phyloP scores from a whole-genome alignment of 73 alveolate genomes.

The Paramecium biaurelia region DNA sequence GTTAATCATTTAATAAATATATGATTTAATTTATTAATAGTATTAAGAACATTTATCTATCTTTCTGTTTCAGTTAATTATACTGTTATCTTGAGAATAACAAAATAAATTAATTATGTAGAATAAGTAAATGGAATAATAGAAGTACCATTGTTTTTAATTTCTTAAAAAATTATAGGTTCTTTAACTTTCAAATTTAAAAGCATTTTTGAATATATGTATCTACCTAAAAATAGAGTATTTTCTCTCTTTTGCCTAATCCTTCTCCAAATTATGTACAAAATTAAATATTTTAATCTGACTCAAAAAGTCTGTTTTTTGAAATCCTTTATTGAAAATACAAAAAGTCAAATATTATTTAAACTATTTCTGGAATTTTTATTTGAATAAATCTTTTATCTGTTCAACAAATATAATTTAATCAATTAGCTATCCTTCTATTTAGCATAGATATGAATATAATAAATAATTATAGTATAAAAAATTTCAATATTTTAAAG shows the following conservation, averaged over 20 bases:
- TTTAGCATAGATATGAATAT: background rate
- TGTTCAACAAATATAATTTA: background rate
- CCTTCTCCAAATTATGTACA: background rate
- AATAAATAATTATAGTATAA: too few species aligned
- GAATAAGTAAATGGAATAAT: too few species aligned
- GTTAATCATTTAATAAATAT: background rate
- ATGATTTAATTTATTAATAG: background rate
- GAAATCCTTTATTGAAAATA: background rate
- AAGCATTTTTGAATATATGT: too few species aligned
- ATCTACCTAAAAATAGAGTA: constrained; percentile 10
- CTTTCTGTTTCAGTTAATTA: background rate
- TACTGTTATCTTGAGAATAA: too few species aligned
- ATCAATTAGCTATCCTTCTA: background rate
- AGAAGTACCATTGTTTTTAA: too few species aligned
- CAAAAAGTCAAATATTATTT: background rate
- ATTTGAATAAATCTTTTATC: background rate
- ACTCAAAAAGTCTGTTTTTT: background rate
- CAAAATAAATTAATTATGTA: too few species aligned
- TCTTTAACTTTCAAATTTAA: too few species aligned
- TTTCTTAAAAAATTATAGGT: too few species aligned
- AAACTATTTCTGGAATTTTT: background rate
- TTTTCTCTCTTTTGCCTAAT: background rate
- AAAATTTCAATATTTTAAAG: too few species aligned
- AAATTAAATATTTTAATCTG: background rate
- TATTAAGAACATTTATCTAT: constrained; percentile 19